Base-by-base conservation (phyloP, 1,139 yeast genomes). In the Arxiozyma telluris region DNA sequence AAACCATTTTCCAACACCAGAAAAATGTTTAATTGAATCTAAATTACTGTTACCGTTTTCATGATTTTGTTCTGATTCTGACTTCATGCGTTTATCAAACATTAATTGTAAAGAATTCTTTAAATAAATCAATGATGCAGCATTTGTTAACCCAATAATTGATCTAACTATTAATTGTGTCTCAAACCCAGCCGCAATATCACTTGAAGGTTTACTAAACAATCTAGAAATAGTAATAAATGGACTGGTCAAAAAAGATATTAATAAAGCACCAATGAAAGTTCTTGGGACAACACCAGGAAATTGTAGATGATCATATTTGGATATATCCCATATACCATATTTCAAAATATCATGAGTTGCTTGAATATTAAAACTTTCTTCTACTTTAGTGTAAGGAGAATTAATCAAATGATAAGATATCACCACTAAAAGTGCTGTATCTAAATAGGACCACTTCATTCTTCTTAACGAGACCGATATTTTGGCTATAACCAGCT, bases 231-330 rank as follows among this genome's bases (percentile, higher is more conserved):
- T 60, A 17, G 38, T 58, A 27, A 53, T 56, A 41, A 71, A 62
- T 41, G 77, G 77, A 51, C 76, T 67, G 0, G 72, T 68, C 56
- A 80, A 53, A 0, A 67, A 64, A 0, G 88, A 76, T 11, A 89
- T 60, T 1, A 79, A 57, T 54, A 84, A 61, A n/a, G 95, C 78
- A 1, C 96, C 96, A 8, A 88, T 65, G 62, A 90, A 91, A 0
- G 96, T 80, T 53, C 97, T 75, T 23, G 96, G 96, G 4, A 91
- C 96, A 2, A 76, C 93, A 1, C 98, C 97, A 0, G 97, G 96
- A 66, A 88, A 91, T 53, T 75, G 69, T 11, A 76, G 59, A 67
- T 91, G 98, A 66, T 93, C 98, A 66, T 79, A 93, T 55, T 73
- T 54, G 6, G 76, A 62, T 1, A 75, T 55, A 53, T 75, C 75